Percentiles rank a stretch among this genome's conserved stretches.
phyloP scores from a whole-genome alignment of 2,329 filamentous ascomycete genomes.

The Zopfia rhizophila region DNA sequence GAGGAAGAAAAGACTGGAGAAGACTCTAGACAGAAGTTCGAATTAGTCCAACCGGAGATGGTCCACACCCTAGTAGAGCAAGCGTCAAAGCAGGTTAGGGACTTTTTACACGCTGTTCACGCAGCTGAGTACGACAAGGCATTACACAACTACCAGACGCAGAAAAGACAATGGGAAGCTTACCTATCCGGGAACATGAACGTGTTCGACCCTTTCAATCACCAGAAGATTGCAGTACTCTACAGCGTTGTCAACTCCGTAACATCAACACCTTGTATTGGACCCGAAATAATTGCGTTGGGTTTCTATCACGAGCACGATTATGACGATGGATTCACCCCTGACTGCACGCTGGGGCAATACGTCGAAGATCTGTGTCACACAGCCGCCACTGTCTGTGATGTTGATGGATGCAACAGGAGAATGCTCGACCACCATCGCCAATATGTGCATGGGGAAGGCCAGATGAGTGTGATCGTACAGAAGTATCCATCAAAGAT shows the following conservation, averaged over 20 bases:
- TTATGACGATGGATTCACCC: constrained; percentile 73
- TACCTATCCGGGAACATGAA: constrained; percentile 89
- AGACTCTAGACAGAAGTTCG: constrained; percentile 73
- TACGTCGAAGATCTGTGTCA: constrained; percentile 92
- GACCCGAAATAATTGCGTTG: constrained; percentile 88
- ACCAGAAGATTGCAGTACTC: constrained; percentile 95
- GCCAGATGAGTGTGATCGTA: constrained; percentile 90
- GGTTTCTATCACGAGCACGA: constrained; percentile 94
- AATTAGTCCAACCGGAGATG: constrained; percentile 95
- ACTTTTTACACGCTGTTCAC: constrained; percentile 93
- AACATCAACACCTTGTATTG: constrained; percentile 91
- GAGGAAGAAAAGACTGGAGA: constrained; percentile 47
- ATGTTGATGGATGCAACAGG: constrained; percentile 84
- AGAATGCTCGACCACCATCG: constrained; percentile 93
- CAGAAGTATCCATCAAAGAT: constrained; percentile 77
- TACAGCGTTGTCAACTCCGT: constrained; percentile 94
- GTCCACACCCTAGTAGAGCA: constrained; percentile 84
- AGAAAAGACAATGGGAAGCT: constrained; percentile 95
- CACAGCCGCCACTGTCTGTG: constrained; percentile 79
- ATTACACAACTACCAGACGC: constrained; percentile 90
- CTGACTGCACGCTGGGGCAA: constrained; percentile 92
- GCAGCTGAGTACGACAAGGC: constrained; percentile 98
- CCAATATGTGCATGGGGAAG: constrained; percentile 96
- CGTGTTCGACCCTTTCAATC: constrained; percentile 92
- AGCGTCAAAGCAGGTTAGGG: constrained; percentile 86